Evolutionary conservation across 1,284 basidiomycete species (phyloP).

Genomic region (Ceratobasidium sp.): DNA sequence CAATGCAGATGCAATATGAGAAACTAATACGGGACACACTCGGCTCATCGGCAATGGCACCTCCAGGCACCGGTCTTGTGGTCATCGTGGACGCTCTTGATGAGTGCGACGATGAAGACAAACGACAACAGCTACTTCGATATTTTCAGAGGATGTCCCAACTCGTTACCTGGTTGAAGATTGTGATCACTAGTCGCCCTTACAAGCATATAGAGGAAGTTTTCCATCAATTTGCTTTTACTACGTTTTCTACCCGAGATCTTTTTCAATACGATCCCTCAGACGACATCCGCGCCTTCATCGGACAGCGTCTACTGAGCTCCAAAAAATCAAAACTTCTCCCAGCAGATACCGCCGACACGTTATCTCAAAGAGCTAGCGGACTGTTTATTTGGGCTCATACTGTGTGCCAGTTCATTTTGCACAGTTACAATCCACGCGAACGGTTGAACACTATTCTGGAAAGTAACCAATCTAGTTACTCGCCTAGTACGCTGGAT

Average conservation of each 20-base stretch:
- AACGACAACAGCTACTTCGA: not conserved
- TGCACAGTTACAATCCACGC: not conserved
- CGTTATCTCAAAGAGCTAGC: not conserved
- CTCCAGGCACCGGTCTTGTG: not conserved
- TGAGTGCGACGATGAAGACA: constrained; percentile 24
- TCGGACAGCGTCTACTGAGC: not conserved
- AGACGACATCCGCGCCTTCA: constrained; percentile 7
- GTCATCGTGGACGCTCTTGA: constrained; percentile 13
- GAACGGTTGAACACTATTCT: not conserved
- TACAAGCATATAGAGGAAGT: constrained; percentile 17
- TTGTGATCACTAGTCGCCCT: constrained; percentile 45
- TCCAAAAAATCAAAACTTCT: constrained; percentile 7
- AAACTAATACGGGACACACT: too few relatives aligned
- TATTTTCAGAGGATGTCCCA: constrained; percentile 10
- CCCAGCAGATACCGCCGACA: not conserved
- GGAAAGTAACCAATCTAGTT: constrained; percentile 17
- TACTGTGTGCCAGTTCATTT: constrained; percentile 34
- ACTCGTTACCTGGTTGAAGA: constrained; percentile 18
- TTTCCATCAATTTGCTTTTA: not conserved
- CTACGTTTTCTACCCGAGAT: not conserved
- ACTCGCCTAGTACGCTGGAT: constrained; percentile 14
- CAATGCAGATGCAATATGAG: too few relatives aligned
- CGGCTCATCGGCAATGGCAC: not conserved
- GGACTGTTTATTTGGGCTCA: constrained; percentile 23
- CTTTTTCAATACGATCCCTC: constrained; percentile 6